These are phyloP conservation scores for Rhynchosporium graminicola DNA, from an alignment of 2,329 filamentous ascomycete species.

Conservation along the genomic window DNA sequence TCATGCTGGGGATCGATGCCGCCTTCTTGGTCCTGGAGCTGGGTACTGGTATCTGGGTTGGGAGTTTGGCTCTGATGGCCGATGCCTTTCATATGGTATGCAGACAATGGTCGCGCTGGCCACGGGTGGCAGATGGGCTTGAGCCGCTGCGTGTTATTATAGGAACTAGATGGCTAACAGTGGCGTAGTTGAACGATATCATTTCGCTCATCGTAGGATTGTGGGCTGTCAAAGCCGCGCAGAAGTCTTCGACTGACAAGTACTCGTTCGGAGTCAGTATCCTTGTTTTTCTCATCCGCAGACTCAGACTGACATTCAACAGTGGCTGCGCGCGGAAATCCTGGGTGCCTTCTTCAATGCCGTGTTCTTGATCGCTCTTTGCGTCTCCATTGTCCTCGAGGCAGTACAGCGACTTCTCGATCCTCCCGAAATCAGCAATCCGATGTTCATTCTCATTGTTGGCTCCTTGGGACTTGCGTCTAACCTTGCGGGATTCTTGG, in stretches of 20 bases:
- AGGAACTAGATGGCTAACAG: constrained; percentile 25
- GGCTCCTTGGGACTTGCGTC: constrained; percentile 83
- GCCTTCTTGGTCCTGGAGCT: constrained; percentile 91
- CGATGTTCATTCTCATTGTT: constrained; percentile 84
- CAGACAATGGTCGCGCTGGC: neutral
- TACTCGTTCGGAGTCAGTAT: constrained; percentile 87
- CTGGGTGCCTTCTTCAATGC: constrained; percentile 95
- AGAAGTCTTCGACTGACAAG: constrained; percentile 80
- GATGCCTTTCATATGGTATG: constrained; percentile 97
- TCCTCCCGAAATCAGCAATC: constrained; percentile 82
- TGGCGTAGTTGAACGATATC: constrained; percentile 86
- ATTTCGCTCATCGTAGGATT: constrained; percentile 88
- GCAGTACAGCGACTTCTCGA: constrained; percentile 90
- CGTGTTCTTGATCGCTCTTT: constrained; percentile 94
- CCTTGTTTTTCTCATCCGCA: neutral
- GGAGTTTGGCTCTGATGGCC: constrained; percentile 89
- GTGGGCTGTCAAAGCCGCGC: constrained; percentile 91
- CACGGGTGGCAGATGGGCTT: neutral
- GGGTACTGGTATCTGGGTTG: constrained; percentile 79
- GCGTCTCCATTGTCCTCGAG: constrained; percentile 94
- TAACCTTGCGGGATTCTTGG: constrained; percentile 83
- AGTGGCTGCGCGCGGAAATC: constrained; percentile 98
- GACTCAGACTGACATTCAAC: constrained; percentile 32
- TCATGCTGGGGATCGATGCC: constrained; percentile 88
- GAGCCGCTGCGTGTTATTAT: neutral